These are phyloP conservation scores for Phytophthora agathidicida DNA, from an alignment of 352 stramenopile species.

Conservation along the genomic window DNA sequence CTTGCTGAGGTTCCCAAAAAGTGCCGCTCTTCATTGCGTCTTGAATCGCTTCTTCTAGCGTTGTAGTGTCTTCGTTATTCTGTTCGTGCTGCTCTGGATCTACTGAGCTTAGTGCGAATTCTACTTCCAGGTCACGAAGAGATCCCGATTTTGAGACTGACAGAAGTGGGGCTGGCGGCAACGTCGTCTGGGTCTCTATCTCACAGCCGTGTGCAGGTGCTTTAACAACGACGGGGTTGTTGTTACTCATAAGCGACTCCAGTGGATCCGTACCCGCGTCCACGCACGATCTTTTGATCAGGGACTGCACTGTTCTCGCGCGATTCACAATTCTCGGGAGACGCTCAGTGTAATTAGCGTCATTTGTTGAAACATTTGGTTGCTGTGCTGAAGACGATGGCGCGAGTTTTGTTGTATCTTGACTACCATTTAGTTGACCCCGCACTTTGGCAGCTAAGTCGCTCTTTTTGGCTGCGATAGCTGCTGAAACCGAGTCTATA, in stretches of 20 bases:
- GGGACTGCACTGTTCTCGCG: slow-evolving; percentile 29
- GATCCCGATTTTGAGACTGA: slow-evolving; percentile 23
- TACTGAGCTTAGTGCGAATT: background rate
- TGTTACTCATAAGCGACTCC: slow-evolving; percentile 49
- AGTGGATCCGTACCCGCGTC: slow-evolving; percentile 63
- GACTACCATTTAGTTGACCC: background rate
- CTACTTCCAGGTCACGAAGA: background rate
- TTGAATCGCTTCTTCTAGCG: slow-evolving; percentile 6
- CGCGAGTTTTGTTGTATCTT: background rate
- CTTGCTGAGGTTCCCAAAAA: slow-evolving; percentile 30
- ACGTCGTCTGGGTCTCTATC: slow-evolving; percentile 58
- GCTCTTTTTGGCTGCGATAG: slow-evolving; percentile 11
- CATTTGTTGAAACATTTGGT: no score
- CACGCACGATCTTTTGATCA: slow-evolving; percentile 39
- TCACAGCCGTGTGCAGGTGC: slow-evolving; percentile 21
- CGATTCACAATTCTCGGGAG: slow-evolving; percentile 26
- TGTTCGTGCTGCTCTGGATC: background rate
- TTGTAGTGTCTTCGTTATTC: slow-evolving; percentile 8
- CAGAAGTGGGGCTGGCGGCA: slow-evolving; percentile 42
- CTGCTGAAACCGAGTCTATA: slow-evolving; percentile 10
- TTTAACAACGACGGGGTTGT: slow-evolving; percentile 1
- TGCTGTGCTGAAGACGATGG: background rate
- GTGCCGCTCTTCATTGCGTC: background rate
- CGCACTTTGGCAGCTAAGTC: slow-evolving; percentile 2
- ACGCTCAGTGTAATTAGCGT: slow-evolving; percentile 3